Base-by-base conservation (phyloP, 495 filamentous ascomycete species). In the Penicillium pulvis region DNA sequence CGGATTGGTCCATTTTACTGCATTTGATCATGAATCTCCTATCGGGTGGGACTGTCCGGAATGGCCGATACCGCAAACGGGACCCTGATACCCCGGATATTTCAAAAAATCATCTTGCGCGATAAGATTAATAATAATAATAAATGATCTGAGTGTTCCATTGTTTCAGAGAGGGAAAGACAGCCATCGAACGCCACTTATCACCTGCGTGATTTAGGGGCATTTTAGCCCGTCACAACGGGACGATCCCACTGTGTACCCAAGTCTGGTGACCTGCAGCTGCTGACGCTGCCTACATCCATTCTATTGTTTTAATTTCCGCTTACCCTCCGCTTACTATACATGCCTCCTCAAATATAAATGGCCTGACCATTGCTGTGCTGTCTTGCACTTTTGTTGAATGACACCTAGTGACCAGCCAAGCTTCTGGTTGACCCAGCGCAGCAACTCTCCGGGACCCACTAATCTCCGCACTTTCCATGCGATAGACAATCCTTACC, bases 381-480 rank as follows among this genome's bases (percentile, higher is more conserved):
- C 6, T 36, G 6, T 36, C 33, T 36, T 8, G 9, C 20, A 11
- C 33, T 14, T 36, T 36, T 36, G 33, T 41, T 41, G 33, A 14
- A 10, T 36, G 39, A 14, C 12, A 41, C 39, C 12, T 36, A 36
- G 9, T 41, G 39, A 41, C 31, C 17, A 24, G 31, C 36, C 51
- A 53, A 53, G 51, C 51, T 53, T 53, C 39, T 39, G 50, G 50
- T 42, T 53, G 33, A 30, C 19, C 53, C 44, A 51, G 55, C 26
- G 53, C 24, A 43, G 44, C 56, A 56, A 28, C 50, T 24, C 50
- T 54, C 50, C 24, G 44, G 55, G 48, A 49, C 28, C 54, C 53
- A 53, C 58, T 63, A 33, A 56, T 62, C 65, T 68, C 65, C 65
- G 65, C 63, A 68, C 60, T 66, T 48, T 47, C 56, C 48, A 56